Percentiles rank a stretch among this genome's conserved stretches.
These are phyloP conservation scores for Pyrenophora graminea DNA, from an alignment of 2,329 filamentous ascomycete species.

Conservation along the genomic window DNA sequence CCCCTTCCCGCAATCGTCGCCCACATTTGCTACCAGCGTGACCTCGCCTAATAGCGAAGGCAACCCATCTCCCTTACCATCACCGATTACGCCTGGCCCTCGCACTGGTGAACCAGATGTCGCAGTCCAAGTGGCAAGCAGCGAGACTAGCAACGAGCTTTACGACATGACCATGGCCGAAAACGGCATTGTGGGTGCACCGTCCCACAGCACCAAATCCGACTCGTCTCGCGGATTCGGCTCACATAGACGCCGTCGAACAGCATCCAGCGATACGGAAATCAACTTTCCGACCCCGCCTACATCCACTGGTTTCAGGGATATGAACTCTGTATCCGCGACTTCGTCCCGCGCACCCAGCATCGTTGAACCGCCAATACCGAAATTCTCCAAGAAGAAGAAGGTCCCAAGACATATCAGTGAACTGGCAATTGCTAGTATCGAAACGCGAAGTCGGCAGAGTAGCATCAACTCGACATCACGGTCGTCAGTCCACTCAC, in stretches of 20 bases:
- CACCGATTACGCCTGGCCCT: conserved; percentile 42
- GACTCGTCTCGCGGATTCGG: conserved; percentile 16
- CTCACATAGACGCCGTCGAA: conserved; percentile 38
- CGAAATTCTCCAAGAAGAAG: conserved; percentile 20
- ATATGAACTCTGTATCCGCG: conserved; percentile 31
- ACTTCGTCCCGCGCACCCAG: conserved; percentile 29
- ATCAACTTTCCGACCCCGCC: conserved; percentile 28
- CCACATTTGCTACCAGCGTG: conserved; percentile 30
- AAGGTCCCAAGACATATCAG: conserved; percentile 20
- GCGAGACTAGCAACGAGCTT: conserved; percentile 39
- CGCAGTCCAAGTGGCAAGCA: conserved; percentile 43
- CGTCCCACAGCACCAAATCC: conserved; percentile 31
- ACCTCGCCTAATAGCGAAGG: conserved; percentile 38
- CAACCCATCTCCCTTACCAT: conserved; percentile 40
- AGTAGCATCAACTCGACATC: conserved; percentile 28
- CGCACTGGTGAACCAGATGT: conserved; percentile 34
- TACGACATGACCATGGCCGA: conserved; percentile 35
- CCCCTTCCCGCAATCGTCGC: conserved; percentile 34
- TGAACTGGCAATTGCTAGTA: conserved; percentile 19
- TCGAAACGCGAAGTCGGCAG: conserved; percentile 21
- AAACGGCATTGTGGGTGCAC: conserved; percentile 29
- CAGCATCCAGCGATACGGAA: conserved; percentile 41
- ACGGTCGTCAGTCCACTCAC: conserved; percentile 22
- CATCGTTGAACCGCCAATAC: conserved; percentile 23
- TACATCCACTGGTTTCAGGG: conserved; percentile 13